These are phyloP conservation scores for Dactylellina cionopaga DNA, from an alignment of 2,329 filamentous ascomycete genomes.

Conservation along the genomic window DNA sequence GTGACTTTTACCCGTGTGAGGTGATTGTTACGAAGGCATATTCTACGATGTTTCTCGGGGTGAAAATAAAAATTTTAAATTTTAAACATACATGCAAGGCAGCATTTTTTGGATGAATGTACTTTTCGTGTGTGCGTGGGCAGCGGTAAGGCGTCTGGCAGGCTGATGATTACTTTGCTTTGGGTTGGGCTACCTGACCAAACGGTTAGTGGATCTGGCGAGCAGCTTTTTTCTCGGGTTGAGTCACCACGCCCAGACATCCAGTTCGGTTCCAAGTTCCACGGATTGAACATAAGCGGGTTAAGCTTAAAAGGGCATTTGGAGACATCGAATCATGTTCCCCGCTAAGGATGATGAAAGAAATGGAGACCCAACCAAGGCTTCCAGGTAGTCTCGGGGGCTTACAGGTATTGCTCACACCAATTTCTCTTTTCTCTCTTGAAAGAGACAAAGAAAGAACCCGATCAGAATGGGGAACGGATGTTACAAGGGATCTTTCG, in stretches of 20 bases:
- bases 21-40: too few species aligned
- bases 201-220: too few species aligned
- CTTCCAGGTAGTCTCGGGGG: too few species aligned
- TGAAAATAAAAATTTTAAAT: too few species aligned
- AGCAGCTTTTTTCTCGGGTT: background rate
- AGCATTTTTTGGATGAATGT: background rate
- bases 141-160: slow-evolving; percentile 42
- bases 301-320: slow-evolving; percentile 34
- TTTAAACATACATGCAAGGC: too few species aligned
- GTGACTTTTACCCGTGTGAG: too few species aligned
- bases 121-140: background rate
- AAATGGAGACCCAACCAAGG: background rate
- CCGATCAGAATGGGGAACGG: background rate
- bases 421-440: too few species aligned
- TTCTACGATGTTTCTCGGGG: too few species aligned
- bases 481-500: too few species aligned
- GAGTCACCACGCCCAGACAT: slow-evolving; percentile 23
- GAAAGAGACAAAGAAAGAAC: slow-evolving; percentile 17
- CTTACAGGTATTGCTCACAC: too few species aligned
- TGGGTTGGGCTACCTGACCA: too few species aligned
- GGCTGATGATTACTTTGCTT: too few species aligned
- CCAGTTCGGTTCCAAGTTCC: slow-evolving; percentile 17
- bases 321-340: slow-evolving; percentile 1
- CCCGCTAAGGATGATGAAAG: background rate
- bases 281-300: background rate